These are phyloP conservation scores for Lepiota venenata DNA, from an alignment of 768 basidiomycete species.

Conservation along the genomic window DNA sequence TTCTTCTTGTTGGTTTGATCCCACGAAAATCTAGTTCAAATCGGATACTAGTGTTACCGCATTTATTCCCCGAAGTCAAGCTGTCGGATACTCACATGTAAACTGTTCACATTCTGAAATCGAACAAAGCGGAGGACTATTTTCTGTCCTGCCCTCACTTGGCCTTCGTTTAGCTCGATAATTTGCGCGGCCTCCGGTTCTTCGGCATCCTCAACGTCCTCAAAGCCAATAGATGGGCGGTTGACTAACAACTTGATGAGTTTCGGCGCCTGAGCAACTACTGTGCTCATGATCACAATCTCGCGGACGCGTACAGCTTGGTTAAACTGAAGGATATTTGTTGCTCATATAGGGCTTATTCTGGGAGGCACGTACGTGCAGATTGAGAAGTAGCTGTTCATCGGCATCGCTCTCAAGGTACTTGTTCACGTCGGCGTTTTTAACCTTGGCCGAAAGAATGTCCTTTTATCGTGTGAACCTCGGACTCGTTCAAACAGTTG, in stretches of 20 bases:
- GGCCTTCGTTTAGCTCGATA: slow-evolving; percentile 46
- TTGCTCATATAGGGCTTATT: background rate
- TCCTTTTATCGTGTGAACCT: slow-evolving; percentile 46
- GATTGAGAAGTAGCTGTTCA: slow-evolving; percentile 65
- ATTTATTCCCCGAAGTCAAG: background rate
- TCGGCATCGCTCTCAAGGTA: slow-evolving; percentile 70
- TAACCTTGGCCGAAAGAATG: slow-evolving; percentile 40
- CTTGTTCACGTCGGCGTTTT: slow-evolving; percentile 35
- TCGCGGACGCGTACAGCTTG: slow-evolving; percentile 63
- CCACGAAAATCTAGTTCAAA: slow-evolving; percentile 49
- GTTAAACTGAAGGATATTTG: slow-evolving; percentile 50
- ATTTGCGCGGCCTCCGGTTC: slow-evolving; percentile 55
- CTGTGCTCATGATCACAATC: slow-evolving; percentile 45
- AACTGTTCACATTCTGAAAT: slow-evolving; percentile 64
- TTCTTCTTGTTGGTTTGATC: slow-evolving; percentile 55
- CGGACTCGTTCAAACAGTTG: slow-evolving; percentile 68
- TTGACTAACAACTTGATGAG: slow-evolving; percentile 63
- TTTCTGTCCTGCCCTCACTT: slow-evolving; percentile 42
- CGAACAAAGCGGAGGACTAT: slow-evolving; percentile 61
- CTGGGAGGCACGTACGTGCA: slow-evolving; percentile 45
- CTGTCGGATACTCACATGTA: slow-evolving; percentile 47
- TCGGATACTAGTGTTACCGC: background rate
- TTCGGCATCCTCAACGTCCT: slow-evolving; percentile 53
- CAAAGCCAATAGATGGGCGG: slow-evolving; percentile 57
- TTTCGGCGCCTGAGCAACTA: slow-evolving; percentile 48